phyloP scores from a whole-genome alignment of 306 rosid genomes.

The Hylodesmum podocarpum region DNA sequence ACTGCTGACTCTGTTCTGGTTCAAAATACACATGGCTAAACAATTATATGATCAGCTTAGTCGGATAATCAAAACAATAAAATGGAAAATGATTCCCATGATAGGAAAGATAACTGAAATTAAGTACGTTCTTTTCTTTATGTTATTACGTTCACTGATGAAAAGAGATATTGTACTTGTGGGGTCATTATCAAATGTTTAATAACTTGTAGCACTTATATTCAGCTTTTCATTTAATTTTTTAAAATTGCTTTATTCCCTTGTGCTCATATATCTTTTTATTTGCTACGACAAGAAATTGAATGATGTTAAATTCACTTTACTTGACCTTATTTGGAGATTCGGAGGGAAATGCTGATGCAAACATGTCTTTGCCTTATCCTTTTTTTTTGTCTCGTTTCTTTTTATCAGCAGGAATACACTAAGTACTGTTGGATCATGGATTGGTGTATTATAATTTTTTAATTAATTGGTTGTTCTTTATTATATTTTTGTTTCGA shows the following conservation, averaged over 20 bases:
- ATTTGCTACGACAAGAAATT: constrained; percentile 9
- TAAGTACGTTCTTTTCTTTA: constrained; percentile 20
- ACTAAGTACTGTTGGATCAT: constrained; percentile 36
- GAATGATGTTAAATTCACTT: constrained; percentile 28
- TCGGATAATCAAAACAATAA: constrained; percentile 7
- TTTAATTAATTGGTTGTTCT: constrained; percentile 4
- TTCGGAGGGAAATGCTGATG: constrained; percentile 28
- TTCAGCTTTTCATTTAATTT: constrained; percentile 7
- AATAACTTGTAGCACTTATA: constrained; percentile 34
- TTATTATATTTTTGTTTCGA: not conserved
- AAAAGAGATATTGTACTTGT: constrained; percentile 27
- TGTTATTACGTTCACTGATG: not conserved
- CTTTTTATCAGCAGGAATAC: constrained; percentile 21
- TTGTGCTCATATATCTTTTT: not conserved
- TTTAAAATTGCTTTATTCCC: not conserved
- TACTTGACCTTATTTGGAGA: constrained; percentile 12
- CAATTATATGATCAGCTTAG: not conserved
- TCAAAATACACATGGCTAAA: constrained; percentile 28
- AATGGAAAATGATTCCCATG: constrained; percentile 27
- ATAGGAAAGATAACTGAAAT: constrained; percentile 8
- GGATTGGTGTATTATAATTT: not conserved
- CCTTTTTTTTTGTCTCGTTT: constrained; percentile 2
- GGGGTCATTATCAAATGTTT: constrained; percentile 33
- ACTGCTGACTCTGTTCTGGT: constrained; percentile 39
- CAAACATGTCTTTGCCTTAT: constrained; percentile 27